A percentile compares a stretch with the other conserved stretches of the same genome.
These are phyloP conservation scores for Biscutella laevigata DNA, from an alignment of 441 rosid species.

Conservation along the genomic window DNA sequence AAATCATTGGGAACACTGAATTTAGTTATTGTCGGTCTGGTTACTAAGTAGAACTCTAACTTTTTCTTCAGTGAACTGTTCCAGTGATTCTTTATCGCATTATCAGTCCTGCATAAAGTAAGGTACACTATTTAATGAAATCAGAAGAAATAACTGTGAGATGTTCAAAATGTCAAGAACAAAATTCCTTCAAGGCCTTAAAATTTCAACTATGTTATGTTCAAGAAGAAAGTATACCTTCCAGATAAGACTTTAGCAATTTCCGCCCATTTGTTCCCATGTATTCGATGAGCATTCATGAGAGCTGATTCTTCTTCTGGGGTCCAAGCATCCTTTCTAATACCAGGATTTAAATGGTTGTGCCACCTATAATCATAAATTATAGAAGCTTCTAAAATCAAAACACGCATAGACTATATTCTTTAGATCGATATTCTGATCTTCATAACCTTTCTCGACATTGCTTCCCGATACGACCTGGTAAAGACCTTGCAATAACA, in stretches of 20 bases:
- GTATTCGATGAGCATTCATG: conserved; percentile 63
- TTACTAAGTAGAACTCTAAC: conserved; percentile 61
- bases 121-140: background rate
- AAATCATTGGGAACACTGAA: conserved; percentile 20
- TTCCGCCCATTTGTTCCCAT: conserved; percentile 98
- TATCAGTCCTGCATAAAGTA: conserved; percentile 63
- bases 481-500: conserved; percentile 75
- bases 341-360: conserved; percentile 94
- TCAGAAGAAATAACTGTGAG: background rate
- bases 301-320: conserved; percentile 74
- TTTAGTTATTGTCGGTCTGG: conserved; percentile 63
- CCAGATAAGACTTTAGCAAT: conserved; percentile 91
- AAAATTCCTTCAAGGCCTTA: background rate
- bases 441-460: conserved; percentile 82
- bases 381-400: conserved; percentile 1
- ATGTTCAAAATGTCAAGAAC: background rate
- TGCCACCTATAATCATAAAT: conserved; percentile 66
- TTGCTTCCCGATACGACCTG: conserved; percentile 97
- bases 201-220: background rate
- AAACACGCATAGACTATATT: conserved; percentile 2
- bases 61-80: conserved; percentile 98
- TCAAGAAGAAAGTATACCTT: conserved; percentile 46
- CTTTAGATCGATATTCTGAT: background rate
- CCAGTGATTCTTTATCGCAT: conserved; percentile 95
- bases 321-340: conserved; percentile 93